phyloP scores from a whole-genome alignment of 805 yeast genomes.

The Ogataea degrootiae region DNA sequence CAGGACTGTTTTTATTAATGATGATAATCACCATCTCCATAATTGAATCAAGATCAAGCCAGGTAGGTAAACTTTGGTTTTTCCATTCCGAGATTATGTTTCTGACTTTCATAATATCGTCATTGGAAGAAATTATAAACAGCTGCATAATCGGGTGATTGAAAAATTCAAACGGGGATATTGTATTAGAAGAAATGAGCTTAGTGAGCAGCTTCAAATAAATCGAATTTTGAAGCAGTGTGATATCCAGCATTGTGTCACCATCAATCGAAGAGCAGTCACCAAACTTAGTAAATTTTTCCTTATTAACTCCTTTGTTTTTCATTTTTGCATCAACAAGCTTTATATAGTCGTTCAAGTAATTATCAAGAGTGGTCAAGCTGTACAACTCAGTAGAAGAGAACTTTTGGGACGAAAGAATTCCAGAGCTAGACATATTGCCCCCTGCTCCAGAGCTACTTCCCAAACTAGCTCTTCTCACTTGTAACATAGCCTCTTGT shows the following conservation, averaged over 20 bases:
- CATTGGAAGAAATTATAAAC: constrained; percentile 56
- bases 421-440: constrained; percentile 4
- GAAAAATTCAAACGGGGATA: constrained; percentile 79
- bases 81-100: constrained; percentile 51
- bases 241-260: constrained; percentile 10
- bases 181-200: constrained; percentile 50
- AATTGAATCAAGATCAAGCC: constrained; percentile 60
- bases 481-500: constrained; percentile 14
- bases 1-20: constrained; percentile 41
- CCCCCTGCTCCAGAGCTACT: constrained; percentile 6
- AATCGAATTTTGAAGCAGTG: constrained; percentile 37
- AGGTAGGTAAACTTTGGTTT: constrained; percentile 47
- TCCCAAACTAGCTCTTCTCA: constrained; percentile 11
- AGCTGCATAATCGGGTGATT: constrained; percentile 81
- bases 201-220: constrained; percentile 57
- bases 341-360: constrained; percentile 19
- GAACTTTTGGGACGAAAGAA: neutral
- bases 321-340: constrained; percentile 13
- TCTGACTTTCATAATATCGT: constrained; percentile 52
- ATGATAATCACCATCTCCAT: constrained; percentile 48
- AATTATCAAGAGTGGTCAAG: constrained; percentile 10
- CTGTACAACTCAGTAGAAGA: constrained; percentile 21
- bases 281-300: neutral
- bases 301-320: constrained; percentile 1
- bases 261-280: neutral